Conservation (phyloP, 1,284 basidiomycete species). For the Fomitopsis betulina region DNA sequence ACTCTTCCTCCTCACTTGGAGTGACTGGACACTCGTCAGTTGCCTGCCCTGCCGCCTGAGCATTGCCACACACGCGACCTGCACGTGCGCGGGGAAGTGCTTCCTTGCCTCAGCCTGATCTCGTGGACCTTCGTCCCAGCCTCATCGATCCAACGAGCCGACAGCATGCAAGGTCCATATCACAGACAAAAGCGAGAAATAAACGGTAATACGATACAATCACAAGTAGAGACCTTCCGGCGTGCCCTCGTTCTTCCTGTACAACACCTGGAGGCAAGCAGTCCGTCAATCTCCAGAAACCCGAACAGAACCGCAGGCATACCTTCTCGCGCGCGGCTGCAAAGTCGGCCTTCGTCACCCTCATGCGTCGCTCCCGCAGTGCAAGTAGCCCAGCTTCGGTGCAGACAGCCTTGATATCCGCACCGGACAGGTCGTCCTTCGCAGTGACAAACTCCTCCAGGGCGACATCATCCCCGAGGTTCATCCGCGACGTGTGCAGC, state of each 20-base stretch:
- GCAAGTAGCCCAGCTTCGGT: constrained; percentile 96
- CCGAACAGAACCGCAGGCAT: constrained; percentile 13
- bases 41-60: not conserved
- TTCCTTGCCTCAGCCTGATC: not conserved
- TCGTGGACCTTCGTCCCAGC: not conserved
- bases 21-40: too few species aligned
- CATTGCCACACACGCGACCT: not conserved
- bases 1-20: not conserved
- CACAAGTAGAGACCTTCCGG: constrained; percentile 81
- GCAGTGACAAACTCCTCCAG: constrained; percentile 95
- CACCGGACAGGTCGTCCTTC: constrained; percentile 96
- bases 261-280: constrained; percentile 56
- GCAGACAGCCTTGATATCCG: constrained; percentile 97
- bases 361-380: constrained; percentile 92
- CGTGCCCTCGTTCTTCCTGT: constrained; percentile 93
- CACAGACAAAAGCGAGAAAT: not conserved
- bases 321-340: constrained; percentile 88
- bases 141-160: not conserved
- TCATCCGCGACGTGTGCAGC: constrained; percentile 97
- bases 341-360: constrained; percentile 92
- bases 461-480: constrained; percentile 86
- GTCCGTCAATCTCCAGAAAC: constrained; percentile 7
- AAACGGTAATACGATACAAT: constrained; percentile 14
- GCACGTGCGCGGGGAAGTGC: not conserved
- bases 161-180: not conserved